Conservation (phyloP, 352 stramenopile species). For the Globisporangium middletonii region DNA sequence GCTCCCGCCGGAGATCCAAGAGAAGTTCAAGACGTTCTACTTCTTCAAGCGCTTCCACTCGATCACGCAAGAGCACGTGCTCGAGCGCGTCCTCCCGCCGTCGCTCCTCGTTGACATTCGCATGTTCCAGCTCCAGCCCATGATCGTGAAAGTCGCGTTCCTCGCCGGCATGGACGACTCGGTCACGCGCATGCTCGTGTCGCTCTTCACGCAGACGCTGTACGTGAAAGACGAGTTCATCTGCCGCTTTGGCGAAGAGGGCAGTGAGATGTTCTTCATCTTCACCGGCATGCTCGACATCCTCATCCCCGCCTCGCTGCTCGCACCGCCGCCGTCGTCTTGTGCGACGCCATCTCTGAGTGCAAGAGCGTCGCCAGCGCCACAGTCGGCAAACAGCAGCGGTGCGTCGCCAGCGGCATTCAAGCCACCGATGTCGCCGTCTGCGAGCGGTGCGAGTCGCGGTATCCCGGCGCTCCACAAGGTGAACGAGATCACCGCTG, state of each 20-base stretch:
- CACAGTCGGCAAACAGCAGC: too few species aligned
- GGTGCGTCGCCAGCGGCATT: neutral
- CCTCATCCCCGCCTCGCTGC: conserved; percentile 23
- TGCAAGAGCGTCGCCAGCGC: neutral
- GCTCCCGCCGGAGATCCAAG: conserved; percentile 30
- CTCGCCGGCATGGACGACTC: conserved; percentile 48
- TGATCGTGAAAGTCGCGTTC: conserved; percentile 67
- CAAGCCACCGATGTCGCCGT: neutral
- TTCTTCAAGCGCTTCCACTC: conserved; percentile 69
- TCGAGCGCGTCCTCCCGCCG: conserved; percentile 45
- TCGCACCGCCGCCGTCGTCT: neutral
- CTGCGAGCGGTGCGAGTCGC: neutral
- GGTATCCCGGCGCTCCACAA: conserved; percentile 21
- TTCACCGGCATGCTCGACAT: conserved; percentile 54
- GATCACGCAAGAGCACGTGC: conserved; percentile 56
- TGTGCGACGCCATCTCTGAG: too few species aligned
- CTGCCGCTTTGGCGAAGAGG: conserved; percentile 46
- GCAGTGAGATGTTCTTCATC: conserved; percentile 67
- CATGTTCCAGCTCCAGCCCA: conserved; percentile 56
- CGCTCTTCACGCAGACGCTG: conserved; percentile 48
- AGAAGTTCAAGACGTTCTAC: conserved; percentile 60
- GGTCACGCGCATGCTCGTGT: conserved; percentile 52
- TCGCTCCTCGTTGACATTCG: conserved; percentile 57
- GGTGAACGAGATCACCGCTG: conserved; percentile 52
- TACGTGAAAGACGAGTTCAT: conserved; percentile 54